Evolutionary conservation across 768 basidiomycete genomes (phyloP), one percentile per base, ranked within the genome.

Genomic region (Mycena polygramma): DNA sequence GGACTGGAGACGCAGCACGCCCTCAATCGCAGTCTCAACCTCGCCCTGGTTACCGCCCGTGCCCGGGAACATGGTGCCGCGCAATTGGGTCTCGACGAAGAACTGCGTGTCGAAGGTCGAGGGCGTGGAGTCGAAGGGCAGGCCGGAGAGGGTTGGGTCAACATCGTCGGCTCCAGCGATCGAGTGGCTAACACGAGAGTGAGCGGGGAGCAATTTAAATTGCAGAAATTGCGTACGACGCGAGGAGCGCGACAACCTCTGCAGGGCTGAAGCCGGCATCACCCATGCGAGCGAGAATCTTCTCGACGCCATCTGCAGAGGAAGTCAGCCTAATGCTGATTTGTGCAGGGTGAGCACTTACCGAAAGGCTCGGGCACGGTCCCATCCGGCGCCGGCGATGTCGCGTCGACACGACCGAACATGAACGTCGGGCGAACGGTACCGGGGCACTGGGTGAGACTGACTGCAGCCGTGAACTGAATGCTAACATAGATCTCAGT

Each of bases 391-490:
- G 78, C 73, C 13, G 77, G 45, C 43, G 46, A 54, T 3, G 48
- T 70, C 4, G 79, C 73, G 19, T 72, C 55, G 36, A 76, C 73
- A 24, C 80, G 76, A 19, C 80, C 81, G 62, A 79, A 51, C 54
- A 81, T 75, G 70, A 80, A 80, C 37, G 69, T 54, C 7, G 79
- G 73, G 0, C 61, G 74, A 45, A 77, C 77, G 67, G 76, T 77
- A 61, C 81, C 81, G 14, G 78, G 78, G 68, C 80, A 81, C 69
- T 78, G 76, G 39, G 58, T 70, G 22, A 78, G 63, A 36, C 73
- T 75, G 45, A 81, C 76, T 10, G 77, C 78, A 26, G 73, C 78
- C 24, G 79, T 77, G 43, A 81, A 78, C 30, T 80, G 79, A 52
- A 80, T 79, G 48, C 75, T 73, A 58, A 2, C 20, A 20, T 30